Evolutionary conservation across 2,329 filamentous ascomycete genomes (phyloP), one percentile per base, ranked within the genome.

Genomic region (Colletotrichum karsti): DNA sequence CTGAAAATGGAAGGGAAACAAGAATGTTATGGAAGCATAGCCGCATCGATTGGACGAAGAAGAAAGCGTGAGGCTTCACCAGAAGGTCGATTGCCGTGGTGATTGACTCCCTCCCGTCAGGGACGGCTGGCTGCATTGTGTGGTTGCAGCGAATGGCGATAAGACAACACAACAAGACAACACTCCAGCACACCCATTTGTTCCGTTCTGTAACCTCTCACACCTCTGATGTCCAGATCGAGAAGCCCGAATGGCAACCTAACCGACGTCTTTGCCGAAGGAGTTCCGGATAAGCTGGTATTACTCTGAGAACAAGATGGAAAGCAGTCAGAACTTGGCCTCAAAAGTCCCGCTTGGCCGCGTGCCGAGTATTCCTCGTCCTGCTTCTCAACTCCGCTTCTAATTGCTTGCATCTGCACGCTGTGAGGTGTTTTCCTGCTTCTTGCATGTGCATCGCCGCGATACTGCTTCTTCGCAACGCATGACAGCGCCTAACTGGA

Each of bases 131-230:
- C 60, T 54, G 65, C 39, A 48, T 54, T 58, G 60, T 46, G 24
- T 44, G 28, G 60, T 54, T 30, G 46, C 50, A 65, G 53, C 65
- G 65, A 68, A 68, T 65, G 12, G 42, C 46, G 53, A 30, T 37
- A 46, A 68, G 60, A 58, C 65, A 67, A 59, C 64, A 64, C 64
- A 64, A 64, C 64, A 33, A 57, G 42, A 56, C 59, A 67, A 56
- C 51, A 56, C 18, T 30, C 28, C 24, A 58, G 6, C n/a, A 44
- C 44, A 59, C 37, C 53, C 24, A 6, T 24, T 15, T 15, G 30
- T 35, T n/a, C 41, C 55, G 41, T 28, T 35, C 41, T 28, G 18
- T 35, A n/a, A n/a, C n/a, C n/a, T n/a, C n/a, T n/a, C n/a, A n/a
- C n/a, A n/a, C 35, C 39, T 30, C 20, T 48, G 28, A 26, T 18